Percentiles rank a stretch among this genome's conserved stretches.
phyloP scores from a whole-genome alignment of 202 grass and related monocot species.

The Cymbopogon flexuosus region DNA sequence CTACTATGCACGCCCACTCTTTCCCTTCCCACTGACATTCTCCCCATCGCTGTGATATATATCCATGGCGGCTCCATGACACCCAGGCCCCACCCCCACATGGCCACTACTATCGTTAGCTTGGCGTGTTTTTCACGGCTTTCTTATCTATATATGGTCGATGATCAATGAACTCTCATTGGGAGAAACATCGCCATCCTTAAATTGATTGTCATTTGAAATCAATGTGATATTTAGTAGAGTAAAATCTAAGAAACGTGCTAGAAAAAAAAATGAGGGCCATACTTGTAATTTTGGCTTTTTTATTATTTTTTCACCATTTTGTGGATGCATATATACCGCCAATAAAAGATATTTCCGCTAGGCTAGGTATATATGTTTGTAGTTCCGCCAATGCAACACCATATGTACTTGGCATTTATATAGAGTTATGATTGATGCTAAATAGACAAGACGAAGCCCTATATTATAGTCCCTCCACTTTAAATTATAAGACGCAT shows the following conservation, averaged over 20 bases:
- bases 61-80: neutral
- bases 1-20: neutral
- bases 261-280: neutral
- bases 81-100: neutral
- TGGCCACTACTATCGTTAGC: neutral
- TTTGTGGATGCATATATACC: neutral
- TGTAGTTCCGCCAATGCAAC: too few species aligned
- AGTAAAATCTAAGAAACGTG: neutral
- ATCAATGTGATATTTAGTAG: neutral
- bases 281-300: too few species aligned
- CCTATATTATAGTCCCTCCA: too few species aligned
- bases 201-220: neutral
- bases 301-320: neutral
- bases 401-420: too few species aligned
- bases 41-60: neutral
- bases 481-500: too few species aligned
- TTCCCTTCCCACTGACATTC: neutral
- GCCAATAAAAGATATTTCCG: too few species aligned
- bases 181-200: neutral
- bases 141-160: neutral
- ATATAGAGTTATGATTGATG: too few species aligned
- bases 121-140: neutral
- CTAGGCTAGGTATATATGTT: too few species aligned
- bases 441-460: too few species aligned
- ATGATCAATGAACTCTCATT: neutral